These are phyloP conservation scores for Xylaria bambusicola DNA, from an alignment of 495 filamentous ascomycete genomes.

Conservation along the genomic window DNA sequence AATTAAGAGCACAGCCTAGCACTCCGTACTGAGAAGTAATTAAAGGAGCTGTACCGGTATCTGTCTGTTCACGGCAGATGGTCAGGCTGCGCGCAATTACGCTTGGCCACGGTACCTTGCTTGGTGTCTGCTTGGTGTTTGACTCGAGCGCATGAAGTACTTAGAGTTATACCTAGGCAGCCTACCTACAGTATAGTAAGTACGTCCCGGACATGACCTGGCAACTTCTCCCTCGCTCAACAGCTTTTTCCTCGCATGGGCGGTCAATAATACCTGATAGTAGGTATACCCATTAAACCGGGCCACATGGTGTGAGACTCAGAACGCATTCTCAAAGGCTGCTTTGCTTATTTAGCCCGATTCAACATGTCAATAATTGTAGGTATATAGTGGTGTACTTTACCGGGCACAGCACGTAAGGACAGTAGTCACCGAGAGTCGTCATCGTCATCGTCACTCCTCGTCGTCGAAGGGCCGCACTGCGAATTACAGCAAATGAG, in stretches of 20 bases:
- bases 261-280: neutral
- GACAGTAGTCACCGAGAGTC: neutral
- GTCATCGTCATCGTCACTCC: neutral
- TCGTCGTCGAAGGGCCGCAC: slow-evolving; percentile 12
- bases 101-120: neutral
- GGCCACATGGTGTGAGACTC: neutral
- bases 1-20: slow-evolving; percentile 3
- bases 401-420: too few relatives aligned
- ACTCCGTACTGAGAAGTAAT: too few relatives aligned
- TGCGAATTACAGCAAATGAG: neutral
- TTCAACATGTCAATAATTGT: too few relatives aligned
- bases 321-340: slow-evolving; percentile 4
- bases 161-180: neutral
- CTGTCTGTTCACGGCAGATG: slow-evolving; percentile 6
- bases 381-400: too few relatives aligned
- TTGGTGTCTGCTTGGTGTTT: slow-evolving; percentile 14
- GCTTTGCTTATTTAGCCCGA: too few relatives aligned
- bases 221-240: neutral
- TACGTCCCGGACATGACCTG: slow-evolving; percentile 8
- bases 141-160: neutral
- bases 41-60: too few relatives aligned
- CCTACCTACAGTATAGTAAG: too few relatives aligned
- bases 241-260: neutral
- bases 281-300: neutral
- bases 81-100: neutral